phyloP scores from a whole-genome alignment of 306 rosid species.

The Lathyrus sativus region DNA sequence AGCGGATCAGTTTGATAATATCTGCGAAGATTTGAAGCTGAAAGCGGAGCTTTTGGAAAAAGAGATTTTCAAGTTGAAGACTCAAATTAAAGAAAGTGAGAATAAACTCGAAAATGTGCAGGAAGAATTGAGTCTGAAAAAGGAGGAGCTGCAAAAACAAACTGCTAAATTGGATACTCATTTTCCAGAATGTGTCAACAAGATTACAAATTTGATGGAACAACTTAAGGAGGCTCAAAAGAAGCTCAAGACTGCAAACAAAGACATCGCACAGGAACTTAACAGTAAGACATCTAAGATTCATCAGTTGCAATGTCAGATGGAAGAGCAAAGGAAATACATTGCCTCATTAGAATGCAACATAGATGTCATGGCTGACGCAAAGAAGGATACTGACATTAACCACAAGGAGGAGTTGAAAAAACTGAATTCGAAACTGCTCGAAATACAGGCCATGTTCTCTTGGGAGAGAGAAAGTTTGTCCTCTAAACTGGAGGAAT shows the following conservation, averaged over 20 bases:
- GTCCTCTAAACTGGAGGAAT: slow-evolving; percentile 39
- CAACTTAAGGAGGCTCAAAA: slow-evolving; percentile 48
- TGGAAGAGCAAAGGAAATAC: slow-evolving; percentile 42
- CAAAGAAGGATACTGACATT: too few relatives aligned
- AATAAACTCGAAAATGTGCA: slow-evolving; percentile 37
- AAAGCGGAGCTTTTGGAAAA: not conserved
- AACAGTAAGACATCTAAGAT: slow-evolving; percentile 23
- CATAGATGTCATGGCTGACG: too few relatives aligned
- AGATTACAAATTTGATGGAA: slow-evolving; percentile 48
- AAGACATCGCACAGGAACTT: slow-evolving; percentile 54
- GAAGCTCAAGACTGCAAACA: slow-evolving; percentile 46
- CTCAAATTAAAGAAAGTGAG: slow-evolving; percentile 44
- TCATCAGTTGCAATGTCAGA: slow-evolving; percentile 50
- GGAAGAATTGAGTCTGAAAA: slow-evolving; percentile 45
- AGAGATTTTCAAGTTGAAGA: not conserved
- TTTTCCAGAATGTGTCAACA: slow-evolving; percentile 44
- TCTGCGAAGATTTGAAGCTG: slow-evolving; percentile 28
- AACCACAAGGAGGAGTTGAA: too few relatives aligned
- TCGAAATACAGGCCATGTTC: slow-evolving; percentile 42
- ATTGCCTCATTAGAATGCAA: not conserved
- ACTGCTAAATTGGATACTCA: slow-evolving; percentile 50
- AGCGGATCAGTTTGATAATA: slow-evolving; percentile 39
- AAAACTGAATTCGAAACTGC: slow-evolving; percentile 31
- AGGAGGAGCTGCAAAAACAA: slow-evolving; percentile 50
- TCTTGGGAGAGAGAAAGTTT: too few relatives aligned